A percentile compares a stretch with the other conserved stretches of the same genome.
Evolutionary conservation across 202 grass and related monocot genomes (phyloP).

Genomic region (Setaria viridis): DNA sequence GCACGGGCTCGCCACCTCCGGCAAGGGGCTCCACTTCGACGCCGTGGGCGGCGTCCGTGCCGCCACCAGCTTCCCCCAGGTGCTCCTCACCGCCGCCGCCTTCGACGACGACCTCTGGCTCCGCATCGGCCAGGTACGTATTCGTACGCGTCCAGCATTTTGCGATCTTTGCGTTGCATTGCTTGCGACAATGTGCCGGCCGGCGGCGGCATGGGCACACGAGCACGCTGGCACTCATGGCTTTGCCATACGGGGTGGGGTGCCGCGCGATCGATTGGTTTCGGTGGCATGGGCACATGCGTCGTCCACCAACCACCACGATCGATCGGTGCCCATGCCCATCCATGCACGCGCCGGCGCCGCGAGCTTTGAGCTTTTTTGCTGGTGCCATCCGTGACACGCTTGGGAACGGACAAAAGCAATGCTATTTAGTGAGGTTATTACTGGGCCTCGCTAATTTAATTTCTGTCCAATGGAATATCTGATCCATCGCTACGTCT

Average conservation of each 20-base stretch:
- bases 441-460: no score
- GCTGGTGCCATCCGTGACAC: not conserved
- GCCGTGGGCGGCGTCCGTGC: constrained; percentile 34
- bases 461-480: no score
- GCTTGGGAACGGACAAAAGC: no score
- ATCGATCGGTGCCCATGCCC: not conserved
- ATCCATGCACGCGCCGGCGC: constrained; percentile 15
- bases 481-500: no score
- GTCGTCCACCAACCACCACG: not conserved
- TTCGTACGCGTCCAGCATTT: not conserved
- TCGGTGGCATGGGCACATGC: not conserved
- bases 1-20: constrained; percentile 67
- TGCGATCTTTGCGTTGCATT: no score
- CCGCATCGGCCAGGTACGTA: constrained; percentile 69
- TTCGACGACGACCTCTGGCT: constrained; percentile 75
- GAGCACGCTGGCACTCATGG: not conserved
- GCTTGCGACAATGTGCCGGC: not conserved
- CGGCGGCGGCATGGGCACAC: not conserved
- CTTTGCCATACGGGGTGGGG: no score
- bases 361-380: not conserved
- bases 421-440: no score
- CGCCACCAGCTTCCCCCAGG: constrained; percentile 84
- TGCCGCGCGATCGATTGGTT: not conserved
- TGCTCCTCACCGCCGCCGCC: constrained; percentile 73
- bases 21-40: constrained; percentile 58